Base-by-base conservation (phyloP, 2,329 filamentous ascomycete species). In the Zopfia rhizophila region DNA sequence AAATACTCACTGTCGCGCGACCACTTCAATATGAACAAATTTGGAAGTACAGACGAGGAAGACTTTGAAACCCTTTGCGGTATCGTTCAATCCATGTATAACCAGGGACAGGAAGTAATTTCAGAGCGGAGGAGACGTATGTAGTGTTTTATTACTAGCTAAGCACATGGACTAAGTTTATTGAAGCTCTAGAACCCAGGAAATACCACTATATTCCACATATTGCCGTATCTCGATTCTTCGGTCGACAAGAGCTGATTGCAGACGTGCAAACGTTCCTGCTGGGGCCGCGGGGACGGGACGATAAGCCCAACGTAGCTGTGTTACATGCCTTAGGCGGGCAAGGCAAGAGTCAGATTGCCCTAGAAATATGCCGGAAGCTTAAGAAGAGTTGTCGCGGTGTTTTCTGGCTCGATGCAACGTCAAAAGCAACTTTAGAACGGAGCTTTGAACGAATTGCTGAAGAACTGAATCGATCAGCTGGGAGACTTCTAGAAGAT, bases 331-430 rank as follows among this genome's bases (percentile, higher is more conserved):
- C 30, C 13, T 37, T 44, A 37, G 40, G 40, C 14, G 40, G 40
- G 8, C 40, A 44, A 21, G 40, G 40, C 18, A 44, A 44, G 21
- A 44, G 16, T 24, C 40, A 44, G 21, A 35, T 44, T 38, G 40
- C 40, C 16, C 23, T 44, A 13, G 40, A 44, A 18, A 23, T 37
- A 37, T 44, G 40, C 16, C 29, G 40, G 23, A 44, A 24, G 30
- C 18, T 18, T 38, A 37, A 14, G 14, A 31, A 31, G 14, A 13
- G n/a, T 24, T n/a, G n/a, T n/a, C n/a, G n/a, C n/a, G n/a, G n/a
- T n/a, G n/a, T n/a, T n/a, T n/a, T n/a, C n/a, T n/a, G n/a, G n/a
- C n/a, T n/a, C n/a, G n/a, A n/a, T n/a, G n/a, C n/a, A n/a, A n/a
- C n/a, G n/a, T n/a, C n/a, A n/a, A n/a, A n/a, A n/a, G n/a, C n/a